Evolutionary conservation across 2,329 filamentous ascomycete species (phyloP).

Genomic region (Hypoxylon sp.): DNA sequence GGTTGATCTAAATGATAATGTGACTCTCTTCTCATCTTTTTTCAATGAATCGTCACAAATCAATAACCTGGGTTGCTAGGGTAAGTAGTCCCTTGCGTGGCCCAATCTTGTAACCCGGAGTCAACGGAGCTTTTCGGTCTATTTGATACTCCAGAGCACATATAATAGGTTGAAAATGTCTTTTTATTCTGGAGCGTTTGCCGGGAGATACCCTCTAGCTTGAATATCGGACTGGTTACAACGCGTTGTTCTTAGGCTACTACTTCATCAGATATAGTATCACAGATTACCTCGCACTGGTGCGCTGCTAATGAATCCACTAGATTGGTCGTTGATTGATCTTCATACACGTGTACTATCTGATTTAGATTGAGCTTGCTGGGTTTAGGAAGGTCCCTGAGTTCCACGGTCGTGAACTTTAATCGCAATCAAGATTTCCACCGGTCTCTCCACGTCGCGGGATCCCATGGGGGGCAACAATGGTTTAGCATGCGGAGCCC

Average conservation of each 20-base stretch:
- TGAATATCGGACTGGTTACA: neutral
- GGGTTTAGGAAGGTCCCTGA: neutral
- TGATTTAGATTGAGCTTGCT: neutral
- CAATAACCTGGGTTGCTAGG: constrained; percentile 4
- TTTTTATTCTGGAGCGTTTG: neutral
- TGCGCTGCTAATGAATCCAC: neutral
- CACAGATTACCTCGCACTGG: constrained; percentile 4
- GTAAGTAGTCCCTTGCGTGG: constrained; percentile 24
- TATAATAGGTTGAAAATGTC: neutral
- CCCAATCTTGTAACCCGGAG: neutral
- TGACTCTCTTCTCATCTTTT: constrained; percentile 5
- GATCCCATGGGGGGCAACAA: constrained; percentile 19
- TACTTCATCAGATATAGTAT: neutral
- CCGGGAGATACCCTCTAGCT: neutral
- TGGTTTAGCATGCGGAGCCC: neutral
- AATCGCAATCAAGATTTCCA: neutral
- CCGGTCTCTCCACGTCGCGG: neutral
- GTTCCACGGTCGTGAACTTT: constrained; percentile 1
- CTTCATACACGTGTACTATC: neutral
- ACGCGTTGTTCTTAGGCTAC: neutral
- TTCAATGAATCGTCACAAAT: constrained; percentile 1
- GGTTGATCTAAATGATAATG: constrained; percentile 4
- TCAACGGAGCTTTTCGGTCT: constrained; percentile 13
- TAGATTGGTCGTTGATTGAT: neutral
- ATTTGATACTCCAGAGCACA: neutral